phyloP scores from a whole-genome alignment of 2,329 filamentous ascomycete species.

The Achaetomium macrosporum region DNA sequence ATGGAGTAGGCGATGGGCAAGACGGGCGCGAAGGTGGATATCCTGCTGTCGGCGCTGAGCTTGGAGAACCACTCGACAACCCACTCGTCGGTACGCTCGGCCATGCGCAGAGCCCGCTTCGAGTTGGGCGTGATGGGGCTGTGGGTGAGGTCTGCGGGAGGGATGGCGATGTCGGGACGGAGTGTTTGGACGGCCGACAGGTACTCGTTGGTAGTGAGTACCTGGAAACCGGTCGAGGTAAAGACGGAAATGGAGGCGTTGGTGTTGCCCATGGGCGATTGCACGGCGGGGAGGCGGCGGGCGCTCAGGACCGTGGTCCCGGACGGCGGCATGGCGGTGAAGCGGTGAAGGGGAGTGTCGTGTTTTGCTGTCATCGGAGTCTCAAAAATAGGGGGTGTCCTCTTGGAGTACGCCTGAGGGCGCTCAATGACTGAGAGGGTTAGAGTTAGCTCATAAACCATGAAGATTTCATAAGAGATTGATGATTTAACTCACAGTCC shows the following conservation, averaged over 20 bases:
- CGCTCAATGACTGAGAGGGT: constrained; percentile 48
- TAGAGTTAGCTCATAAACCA: neutral
- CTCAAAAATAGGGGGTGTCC: constrained; percentile 45
- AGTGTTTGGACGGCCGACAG: constrained; percentile 57
- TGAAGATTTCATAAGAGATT: neutral
- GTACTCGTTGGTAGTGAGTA: constrained; percentile 65
- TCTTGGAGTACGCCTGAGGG: constrained; percentile 33
- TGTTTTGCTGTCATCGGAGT: constrained; percentile 24
- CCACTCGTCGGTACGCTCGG: constrained; percentile 80
- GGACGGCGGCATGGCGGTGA: constrained; percentile 64
- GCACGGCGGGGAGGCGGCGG: constrained; percentile 69
- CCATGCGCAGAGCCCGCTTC: constrained; percentile 78
- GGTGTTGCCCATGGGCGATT: constrained; percentile 64
- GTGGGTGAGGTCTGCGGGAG: constrained; percentile 63
- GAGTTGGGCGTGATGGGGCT: constrained; percentile 47
- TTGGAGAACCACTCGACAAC: constrained; percentile 58
- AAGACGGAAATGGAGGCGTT: constrained; percentile 67
- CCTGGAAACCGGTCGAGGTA: constrained; percentile 80
- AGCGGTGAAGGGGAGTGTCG: constrained; percentile 58
- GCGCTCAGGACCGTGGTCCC: constrained; percentile 67
- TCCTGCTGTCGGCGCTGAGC: constrained; percentile 29
- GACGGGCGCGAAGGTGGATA: constrained; percentile 58
- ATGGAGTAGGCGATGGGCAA: constrained; percentile 68
- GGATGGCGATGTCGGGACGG: constrained; percentile 73
- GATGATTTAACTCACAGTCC: constrained; percentile 64